Evolutionary conservation across 257 asterid species (phyloP), one percentile per base, ranked within the genome.

Genomic region (Plantago major): DNA sequence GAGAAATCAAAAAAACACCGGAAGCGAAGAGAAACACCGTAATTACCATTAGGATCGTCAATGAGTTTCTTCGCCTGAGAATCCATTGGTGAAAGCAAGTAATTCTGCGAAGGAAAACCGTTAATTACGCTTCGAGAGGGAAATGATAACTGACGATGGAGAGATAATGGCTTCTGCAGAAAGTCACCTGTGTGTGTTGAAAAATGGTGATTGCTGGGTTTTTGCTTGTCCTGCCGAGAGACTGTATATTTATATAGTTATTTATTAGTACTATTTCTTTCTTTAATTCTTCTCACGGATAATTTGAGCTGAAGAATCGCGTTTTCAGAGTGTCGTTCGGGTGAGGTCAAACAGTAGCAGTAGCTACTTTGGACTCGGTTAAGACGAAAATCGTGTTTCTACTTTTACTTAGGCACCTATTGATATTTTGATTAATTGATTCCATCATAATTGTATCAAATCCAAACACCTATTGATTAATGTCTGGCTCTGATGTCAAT

Each of bases 21-120:
- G 50, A 18, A 44, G 63, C 67, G 30, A 22, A 18, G 73, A n/a
- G 62, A 17, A 42, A 13, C 64, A n/a, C 10, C 8, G 11, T 12
- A 6, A 42, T 74, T 70, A 90, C 98, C 86, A 76, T 84, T 84
- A 1, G 99, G 99, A 64, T 92, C 84, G 79, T 89, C 86, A 71
- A 92, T 89, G 83, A 92, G 95, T 71, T 92, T 92, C 78, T 86
- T 92, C 79, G 86, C 66, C 58, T 63, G 84, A 43, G 58, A 89
- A 80, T 83, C 84, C 99, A 92, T 81, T 62, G 75, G 48, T 3
- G 15, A 74, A 67, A 58, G 67, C 70, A 69, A 57, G 64, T 46
- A 26, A n/a, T 46, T 42, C 14, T 59, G 63, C 67, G 46, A 67
- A 45, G 37, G 55, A 49, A 11, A 65, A 70, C 65, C 74, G 62